Evolutionary conservation across 495 filamentous ascomycete genomes (phyloP).

Genomic region (Daldinia caldariorum): DNA sequence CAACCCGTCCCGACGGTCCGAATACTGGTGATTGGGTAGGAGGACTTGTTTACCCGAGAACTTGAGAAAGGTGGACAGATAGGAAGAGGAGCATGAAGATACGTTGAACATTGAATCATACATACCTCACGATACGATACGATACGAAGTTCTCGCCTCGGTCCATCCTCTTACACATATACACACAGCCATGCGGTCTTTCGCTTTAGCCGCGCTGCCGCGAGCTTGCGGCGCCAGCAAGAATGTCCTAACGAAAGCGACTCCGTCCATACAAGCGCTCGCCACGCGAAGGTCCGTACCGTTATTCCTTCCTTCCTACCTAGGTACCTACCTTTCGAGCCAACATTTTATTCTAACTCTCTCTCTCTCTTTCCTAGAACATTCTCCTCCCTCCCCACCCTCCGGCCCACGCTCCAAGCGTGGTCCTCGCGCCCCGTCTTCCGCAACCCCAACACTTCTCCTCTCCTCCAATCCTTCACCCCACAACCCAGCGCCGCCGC

Average conservation of each 20-base stretch:
- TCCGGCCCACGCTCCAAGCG: conserved; percentile 51
- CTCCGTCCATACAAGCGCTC: conserved; percentile 5
- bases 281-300: conserved; percentile 28
- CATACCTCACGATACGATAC: not conserved
- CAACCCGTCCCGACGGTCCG: not conserved
- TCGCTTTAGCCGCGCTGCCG: conserved; percentile 29
- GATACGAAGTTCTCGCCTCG: not conserved
- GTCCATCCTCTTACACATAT: not conserved
- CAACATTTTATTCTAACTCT: no score
- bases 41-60: not conserved
- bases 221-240: conserved; percentile 10
- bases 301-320: no score
- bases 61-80: not conserved
- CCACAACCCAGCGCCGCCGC: conserved; percentile 9
- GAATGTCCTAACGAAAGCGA: not conserved
- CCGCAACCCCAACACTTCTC: conserved; percentile 29
- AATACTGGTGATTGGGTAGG: not conserved
- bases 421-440: conserved; percentile 42
- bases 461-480: conserved; percentile 9
- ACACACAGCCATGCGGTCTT: conserved; percentile 28
- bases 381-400: conserved; percentile 54
- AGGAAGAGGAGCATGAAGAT: conserved; percentile 18
- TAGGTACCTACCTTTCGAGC: no score
- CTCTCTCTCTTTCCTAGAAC: no score
- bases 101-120: no score